phyloP scores from a whole-genome alignment of 768 basidiomycete genomes.

The Rhodotorula paludigena region DNA sequence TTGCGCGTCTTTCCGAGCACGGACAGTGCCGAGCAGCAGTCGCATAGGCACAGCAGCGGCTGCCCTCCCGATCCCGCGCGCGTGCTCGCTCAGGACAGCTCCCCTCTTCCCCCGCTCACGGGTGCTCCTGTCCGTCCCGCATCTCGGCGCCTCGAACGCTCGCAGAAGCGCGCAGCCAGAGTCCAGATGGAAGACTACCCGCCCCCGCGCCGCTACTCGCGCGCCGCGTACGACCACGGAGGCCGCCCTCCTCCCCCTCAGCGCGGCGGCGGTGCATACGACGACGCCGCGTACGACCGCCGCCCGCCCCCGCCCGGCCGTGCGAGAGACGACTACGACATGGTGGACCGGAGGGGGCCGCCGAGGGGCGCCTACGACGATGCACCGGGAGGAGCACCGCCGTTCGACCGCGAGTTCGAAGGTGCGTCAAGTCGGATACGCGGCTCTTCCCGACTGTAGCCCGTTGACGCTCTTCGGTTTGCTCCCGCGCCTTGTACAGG shows the following conservation, averaged over 20 bases:
- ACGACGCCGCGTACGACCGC: background rate
- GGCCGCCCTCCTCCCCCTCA: background rate
- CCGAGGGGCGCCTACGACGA: no score
- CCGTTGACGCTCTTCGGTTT: no score
- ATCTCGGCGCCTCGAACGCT: background rate
- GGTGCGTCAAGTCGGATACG: no score
- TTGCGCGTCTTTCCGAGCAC: no score
- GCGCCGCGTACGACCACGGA: slow-evolving; percentile 3
- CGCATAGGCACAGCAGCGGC: no score
- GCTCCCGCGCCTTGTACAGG: background rate
- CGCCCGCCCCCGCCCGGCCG: background rate
- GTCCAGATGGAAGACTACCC: background rate
- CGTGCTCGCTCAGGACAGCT: no score
- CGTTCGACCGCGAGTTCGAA: no score
- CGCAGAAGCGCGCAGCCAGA: background rate
- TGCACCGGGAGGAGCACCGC: no score
- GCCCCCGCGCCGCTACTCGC: background rate
- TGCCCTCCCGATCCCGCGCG: no score
- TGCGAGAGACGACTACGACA: background rate
- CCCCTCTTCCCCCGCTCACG: background rate
- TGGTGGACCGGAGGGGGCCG: no score
- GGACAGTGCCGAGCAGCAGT: no score
- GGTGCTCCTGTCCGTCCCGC: background rate
- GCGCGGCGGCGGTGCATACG: background rate
- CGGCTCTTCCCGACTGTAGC: no score